Percentiles rank a stretch among this genome's conserved stretches.
phyloP scores from a whole-genome alignment of 495 filamentous ascomycete genomes.

The Trichoderma reesei region DNA sequence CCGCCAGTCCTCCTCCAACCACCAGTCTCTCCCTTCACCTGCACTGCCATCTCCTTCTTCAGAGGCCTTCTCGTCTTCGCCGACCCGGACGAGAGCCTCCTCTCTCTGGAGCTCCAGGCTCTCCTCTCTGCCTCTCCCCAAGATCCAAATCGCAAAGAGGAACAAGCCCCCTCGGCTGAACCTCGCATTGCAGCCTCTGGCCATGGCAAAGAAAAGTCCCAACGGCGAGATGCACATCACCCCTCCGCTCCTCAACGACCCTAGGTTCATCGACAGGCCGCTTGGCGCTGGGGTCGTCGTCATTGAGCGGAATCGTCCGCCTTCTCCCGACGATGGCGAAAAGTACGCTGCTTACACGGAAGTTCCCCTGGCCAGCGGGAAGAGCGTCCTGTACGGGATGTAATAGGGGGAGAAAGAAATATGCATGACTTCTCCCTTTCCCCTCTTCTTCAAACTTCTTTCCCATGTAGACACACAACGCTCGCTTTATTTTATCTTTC shows the following conservation, averaged over 20 bases:
- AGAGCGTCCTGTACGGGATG: conserved; percentile 12
- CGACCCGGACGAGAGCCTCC: background rate
- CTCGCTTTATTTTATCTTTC: background rate
- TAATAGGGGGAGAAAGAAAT: background rate
- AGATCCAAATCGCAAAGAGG: background rate
- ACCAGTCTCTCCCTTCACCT: too few species aligned
- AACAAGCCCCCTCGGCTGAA: conserved; percentile 20
- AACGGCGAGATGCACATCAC: conserved; percentile 12
- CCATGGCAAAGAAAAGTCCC: conserved; percentile 6
- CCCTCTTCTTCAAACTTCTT: background rate
- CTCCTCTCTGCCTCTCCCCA: background rate
- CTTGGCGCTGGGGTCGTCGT: conserved; percentile 6
- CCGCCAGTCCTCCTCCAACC: background rate
- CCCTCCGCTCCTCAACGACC: conserved; percentile 11
- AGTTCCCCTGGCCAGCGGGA: conserved; percentile 11
- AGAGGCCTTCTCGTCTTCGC: background rate
- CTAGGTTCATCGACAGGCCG: conserved; percentile 14
- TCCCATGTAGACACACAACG: background rate
- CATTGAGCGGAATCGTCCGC: background rate
- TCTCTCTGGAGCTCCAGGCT: background rate
- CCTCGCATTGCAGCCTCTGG: conserved; percentile 17
- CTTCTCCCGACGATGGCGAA: background rate
- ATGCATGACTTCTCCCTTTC: background rate
- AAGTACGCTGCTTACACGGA: conserved; percentile 3
- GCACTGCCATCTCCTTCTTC: background rate